These are phyloP conservation scores for Plasmodium gonderi DNA, from an alignment of 169 alveolate genomes.

Conservation along the genomic window DNA sequence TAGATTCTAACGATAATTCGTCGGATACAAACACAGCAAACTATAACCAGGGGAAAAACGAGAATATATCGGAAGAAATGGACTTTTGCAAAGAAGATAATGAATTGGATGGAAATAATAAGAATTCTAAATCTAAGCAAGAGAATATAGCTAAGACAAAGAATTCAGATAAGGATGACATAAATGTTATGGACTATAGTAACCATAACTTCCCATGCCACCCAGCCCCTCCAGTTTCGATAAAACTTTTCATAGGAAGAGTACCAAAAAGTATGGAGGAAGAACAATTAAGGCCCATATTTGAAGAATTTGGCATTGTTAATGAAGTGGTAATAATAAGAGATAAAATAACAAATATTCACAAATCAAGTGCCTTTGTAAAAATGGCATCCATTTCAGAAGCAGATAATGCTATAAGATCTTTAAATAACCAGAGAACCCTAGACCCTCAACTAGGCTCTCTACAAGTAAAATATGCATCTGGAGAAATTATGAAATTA, in stretches of 20 bases:
- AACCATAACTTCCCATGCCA: conserved; percentile 80
- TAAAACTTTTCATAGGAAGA: conserved; percentile 91
- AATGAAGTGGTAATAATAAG: conserved; percentile 87
- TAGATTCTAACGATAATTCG: conserved; percentile 68
- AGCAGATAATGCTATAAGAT: conserved; percentile 92
- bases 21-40: conserved; percentile 65
- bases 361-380: conserved; percentile 88
- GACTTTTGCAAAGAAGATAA: conserved; percentile 63
- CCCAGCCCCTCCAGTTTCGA: conserved; percentile 93
- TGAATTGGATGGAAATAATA: conserved; percentile 19
- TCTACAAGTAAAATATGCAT: conserved; percentile 90
- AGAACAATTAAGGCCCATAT: conserved; percentile 84
- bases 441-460: conserved; percentile 90
- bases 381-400: conserved; percentile 90
- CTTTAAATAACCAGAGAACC: conserved; percentile 83
- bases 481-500: conserved; percentile 90
- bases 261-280: conserved; percentile 90
- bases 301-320: conserved; percentile 91
- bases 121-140: conserved; percentile 14
- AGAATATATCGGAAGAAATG: conserved; percentile 34
- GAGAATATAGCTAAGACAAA: conserved; percentile 20
- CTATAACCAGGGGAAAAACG: conserved; percentile 60
- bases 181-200: conserved; percentile 24
- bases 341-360: conserved; percentile 89
- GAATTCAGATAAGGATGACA: conserved; percentile 59